Base-by-base conservation (phyloP, 768 basidiomycete genomes). In the Dentipellis sp. region DNA sequence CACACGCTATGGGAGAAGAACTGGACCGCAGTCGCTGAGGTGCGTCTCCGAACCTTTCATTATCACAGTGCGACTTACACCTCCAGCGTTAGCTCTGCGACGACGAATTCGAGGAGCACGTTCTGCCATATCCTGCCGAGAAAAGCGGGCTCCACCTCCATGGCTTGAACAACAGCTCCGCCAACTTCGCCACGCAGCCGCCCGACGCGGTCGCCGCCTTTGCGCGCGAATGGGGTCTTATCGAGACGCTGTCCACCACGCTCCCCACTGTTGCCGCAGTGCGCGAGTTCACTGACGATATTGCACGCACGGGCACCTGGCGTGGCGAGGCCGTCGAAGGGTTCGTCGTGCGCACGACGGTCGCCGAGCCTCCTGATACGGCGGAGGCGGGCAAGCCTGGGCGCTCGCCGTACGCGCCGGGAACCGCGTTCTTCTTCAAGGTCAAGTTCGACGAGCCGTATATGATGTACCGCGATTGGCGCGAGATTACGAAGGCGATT, bases 401-500 rank as follows among this genome's bases (percentile, higher is more conserved):
- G 17, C 51, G 54, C 16, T 77, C 80, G 1, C 94, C 93, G 0
- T 97, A 97, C 65, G 68, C 76, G 0, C 70, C 84, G 0, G 91
- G 87, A 34, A 82, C 88, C 1, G 86, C 91, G 0, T 95, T 97
- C 77, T 97, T 99, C 79, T 98, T 97, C 84, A 99, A 99, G 67
- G 79, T 98, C 73, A 99, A 99, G 68, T 98, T 97, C 69, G 94
- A 98, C 69, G 92, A 98, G 66, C 95, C 95, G 2, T 99, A 99
- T 68, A 84, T 97, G 79, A 94, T 95, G 84, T 98, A 97, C 71
- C 86, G 97, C 55, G 91, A 94, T 67, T 98, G 94, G 93, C 80
- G 95, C 55, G 95, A 98, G 70, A 77, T 94, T 53, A 97, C 97
- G 6, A 90, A 91, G 67, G 70, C 68, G 10, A 74, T 95, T n/a